Evolutionary conservation across 2,329 filamentous ascomycete species (phyloP).

Genomic region (Neonectria sp.): DNA sequence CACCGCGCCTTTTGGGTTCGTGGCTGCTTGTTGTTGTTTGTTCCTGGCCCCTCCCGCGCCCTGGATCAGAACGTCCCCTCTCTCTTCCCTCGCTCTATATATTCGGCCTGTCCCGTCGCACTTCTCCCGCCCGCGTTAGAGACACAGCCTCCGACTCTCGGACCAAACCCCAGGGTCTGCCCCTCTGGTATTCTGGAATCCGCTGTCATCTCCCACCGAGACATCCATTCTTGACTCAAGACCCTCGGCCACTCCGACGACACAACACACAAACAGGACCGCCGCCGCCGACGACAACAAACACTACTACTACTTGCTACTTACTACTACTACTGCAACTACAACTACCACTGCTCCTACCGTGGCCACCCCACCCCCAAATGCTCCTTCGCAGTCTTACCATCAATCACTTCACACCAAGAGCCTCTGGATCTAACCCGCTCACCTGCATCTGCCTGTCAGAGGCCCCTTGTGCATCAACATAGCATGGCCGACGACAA

Average conservation of each 20-base stretch:
- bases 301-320: constrained; percentile 6
- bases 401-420: constrained; percentile 24
- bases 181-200: constrained; percentile 45
- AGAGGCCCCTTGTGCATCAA: constrained; percentile 46
- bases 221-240: constrained; percentile 45
- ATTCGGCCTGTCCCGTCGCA: constrained; percentile 43
- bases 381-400: constrained; percentile 39
- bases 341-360: constrained; percentile 13
- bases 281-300: constrained; percentile 19
- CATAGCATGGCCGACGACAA: constrained; percentile 59
- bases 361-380: constrained; percentile 33
- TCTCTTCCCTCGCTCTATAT: constrained; percentile 36
- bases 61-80: constrained; percentile 22
- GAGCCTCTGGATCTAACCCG: constrained; percentile 33
- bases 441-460: constrained; percentile 42
- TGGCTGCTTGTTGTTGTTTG: constrained; percentile 32
- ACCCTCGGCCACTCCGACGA: constrained; percentile 36
- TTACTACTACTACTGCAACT: constrained; percentile 11
- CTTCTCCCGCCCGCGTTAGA: constrained; percentile 44
- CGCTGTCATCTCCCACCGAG: constrained; percentile 45
- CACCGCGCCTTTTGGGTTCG: constrained; percentile 3
- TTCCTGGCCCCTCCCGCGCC: constrained; percentile 39
- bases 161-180: constrained; percentile 39
- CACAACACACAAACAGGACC: constrained; percentile 19
- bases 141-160: constrained; percentile 37